A percentile compares a stretch with the other conserved stretches of the same genome.
These are phyloP conservation scores for Dryas drummondii DNA, from an alignment of 306 rosid genomes.

Conservation along the genomic window DNA sequence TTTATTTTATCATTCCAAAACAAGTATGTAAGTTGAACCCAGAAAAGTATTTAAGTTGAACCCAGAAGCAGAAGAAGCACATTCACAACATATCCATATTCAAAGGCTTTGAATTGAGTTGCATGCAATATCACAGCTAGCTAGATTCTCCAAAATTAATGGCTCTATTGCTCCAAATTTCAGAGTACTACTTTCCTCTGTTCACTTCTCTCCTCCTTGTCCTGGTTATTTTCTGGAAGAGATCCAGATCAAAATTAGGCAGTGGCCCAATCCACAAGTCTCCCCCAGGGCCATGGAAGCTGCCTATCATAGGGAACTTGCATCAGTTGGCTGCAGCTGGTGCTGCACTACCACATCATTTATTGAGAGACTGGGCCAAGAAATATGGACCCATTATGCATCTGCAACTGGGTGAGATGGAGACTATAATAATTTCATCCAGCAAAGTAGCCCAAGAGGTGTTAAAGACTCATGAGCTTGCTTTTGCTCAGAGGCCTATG, in stretches of 20 bases:
- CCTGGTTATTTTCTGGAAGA: not conserved
- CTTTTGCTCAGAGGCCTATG: slow-evolving; percentile 14
- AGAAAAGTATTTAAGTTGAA: too few relatives aligned
- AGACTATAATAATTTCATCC: not conserved
- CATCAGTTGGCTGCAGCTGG: slow-evolving; percentile 15
- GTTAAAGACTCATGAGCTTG: slow-evolving; percentile 12
- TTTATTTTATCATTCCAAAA: too few relatives aligned
- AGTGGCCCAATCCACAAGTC: not conserved
- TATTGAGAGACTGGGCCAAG: not conserved
- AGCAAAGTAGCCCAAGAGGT: not conserved
- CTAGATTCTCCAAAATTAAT: not conserved
- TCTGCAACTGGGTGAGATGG: not conserved
- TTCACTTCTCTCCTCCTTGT: not conserved
- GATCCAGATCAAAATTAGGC: not conserved
- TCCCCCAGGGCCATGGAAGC: slow-evolving; percentile 26
- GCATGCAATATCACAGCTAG: too few relatives aligned
- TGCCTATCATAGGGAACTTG: slow-evolving; percentile 22
- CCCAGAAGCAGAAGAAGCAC: too few relatives aligned
- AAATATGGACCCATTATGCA: slow-evolving; percentile 10
- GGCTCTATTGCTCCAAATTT: not conserved
- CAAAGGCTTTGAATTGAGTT: too few relatives aligned
- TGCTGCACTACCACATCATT: not conserved
- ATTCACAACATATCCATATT: too few relatives aligned
- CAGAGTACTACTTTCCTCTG: not conserved
- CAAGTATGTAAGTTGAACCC: too few relatives aligned